Percentiles rank a stretch among this genome's conserved stretches.
Conservation (phyloP, 2,329 filamentous ascomycete genomes). For the Claviceps monticola region DNA sequence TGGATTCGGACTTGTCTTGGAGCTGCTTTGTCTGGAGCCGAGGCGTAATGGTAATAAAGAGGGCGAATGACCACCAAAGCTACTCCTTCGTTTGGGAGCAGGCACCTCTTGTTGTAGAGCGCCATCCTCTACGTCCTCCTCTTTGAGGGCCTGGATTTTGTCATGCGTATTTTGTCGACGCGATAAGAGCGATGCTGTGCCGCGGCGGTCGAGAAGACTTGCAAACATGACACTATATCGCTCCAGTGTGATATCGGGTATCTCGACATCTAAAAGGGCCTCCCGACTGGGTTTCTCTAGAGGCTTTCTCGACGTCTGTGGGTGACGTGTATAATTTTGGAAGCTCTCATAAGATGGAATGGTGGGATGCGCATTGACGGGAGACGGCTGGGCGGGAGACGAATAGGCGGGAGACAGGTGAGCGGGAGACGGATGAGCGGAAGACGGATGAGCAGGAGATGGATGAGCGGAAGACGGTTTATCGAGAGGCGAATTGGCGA, state of each 20-base stretch:
- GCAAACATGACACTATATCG: slow-evolving; percentile 92
- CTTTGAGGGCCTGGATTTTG: slow-evolving; percentile 23
- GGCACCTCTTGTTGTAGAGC: slow-evolving; percentile 14
- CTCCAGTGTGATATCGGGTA: slow-evolving; percentile 70
- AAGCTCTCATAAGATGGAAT: neutral
- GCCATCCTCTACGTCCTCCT: neutral
- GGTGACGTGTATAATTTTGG: neutral
- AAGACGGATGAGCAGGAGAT: too few relatives aligned
- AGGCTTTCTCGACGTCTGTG: neutral
- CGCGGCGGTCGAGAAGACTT: slow-evolving; percentile 44
- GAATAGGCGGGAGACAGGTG: too few relatives aligned
- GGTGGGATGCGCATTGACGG: too few relatives aligned
- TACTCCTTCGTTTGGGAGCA: neutral
- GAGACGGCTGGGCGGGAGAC: too few relatives aligned
- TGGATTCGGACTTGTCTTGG: slow-evolving; percentile 38
- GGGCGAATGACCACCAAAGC: neutral
- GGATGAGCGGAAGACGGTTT: too few relatives aligned
- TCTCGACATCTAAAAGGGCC: slow-evolving; percentile 55
- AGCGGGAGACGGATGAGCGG: too few relatives aligned
- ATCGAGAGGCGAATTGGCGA: too few relatives aligned
- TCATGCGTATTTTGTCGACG: slow-evolving; percentile 46
- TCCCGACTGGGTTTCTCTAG: slow-evolving; percentile 1
- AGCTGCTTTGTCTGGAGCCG: slow-evolving; percentile 12
- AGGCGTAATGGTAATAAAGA: slow-evolving; percentile 32
- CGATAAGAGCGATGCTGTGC: slow-evolving; percentile 29